These are phyloP conservation scores for Lactarius trivialis DNA, from an alignment of 768 basidiomycete species.

Conservation along the genomic window DNA sequence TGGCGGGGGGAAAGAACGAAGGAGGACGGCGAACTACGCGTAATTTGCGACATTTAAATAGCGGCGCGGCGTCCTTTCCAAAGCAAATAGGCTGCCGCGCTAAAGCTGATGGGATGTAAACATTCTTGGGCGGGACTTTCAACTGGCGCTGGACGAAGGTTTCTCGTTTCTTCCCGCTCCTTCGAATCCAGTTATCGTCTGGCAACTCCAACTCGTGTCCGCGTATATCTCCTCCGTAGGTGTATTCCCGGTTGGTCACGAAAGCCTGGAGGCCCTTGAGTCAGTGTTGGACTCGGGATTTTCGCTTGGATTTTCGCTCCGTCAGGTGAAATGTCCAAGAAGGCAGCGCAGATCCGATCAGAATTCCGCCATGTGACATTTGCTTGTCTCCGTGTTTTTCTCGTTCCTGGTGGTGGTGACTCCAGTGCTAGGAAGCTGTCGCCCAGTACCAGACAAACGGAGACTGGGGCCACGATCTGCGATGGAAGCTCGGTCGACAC, in stretches of 20 bases:
- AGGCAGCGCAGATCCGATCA: constrained; percentile 17
- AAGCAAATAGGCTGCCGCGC: not conserved
- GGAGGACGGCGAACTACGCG: constrained; percentile 2
- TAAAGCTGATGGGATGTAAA: not conserved
- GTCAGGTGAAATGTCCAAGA: constrained; percentile 6
- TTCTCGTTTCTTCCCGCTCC: not conserved
- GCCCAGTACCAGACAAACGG: not conserved
- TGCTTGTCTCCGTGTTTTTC: not conserved
- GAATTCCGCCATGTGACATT: not conserved
- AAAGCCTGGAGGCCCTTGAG: not conserved
- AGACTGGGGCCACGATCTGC: not conserved
- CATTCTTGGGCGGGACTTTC: not conserved
- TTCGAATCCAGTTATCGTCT: not conserved
- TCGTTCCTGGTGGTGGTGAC: not conserved
- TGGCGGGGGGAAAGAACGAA: not conserved
- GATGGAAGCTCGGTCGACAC: not conserved
- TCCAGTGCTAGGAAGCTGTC: not conserved
- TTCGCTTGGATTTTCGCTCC: constrained; percentile 9
- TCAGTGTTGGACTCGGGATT: not conserved
- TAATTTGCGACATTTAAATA: constrained; percentile 12
- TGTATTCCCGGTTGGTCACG: not conserved
- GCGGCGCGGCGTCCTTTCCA: constrained; percentile 12
- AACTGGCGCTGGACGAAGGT: constrained; percentile 7
- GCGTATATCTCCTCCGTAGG: too few species aligned
- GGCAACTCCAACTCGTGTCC: not conserved